A percentile compares a stretch with the other conserved stretches of the same genome.
These are phyloP conservation scores for Geranomyces michiganensis DNA, from an alignment of 192 early-diverging fungal genomes.

Conservation along the genomic window DNA sequence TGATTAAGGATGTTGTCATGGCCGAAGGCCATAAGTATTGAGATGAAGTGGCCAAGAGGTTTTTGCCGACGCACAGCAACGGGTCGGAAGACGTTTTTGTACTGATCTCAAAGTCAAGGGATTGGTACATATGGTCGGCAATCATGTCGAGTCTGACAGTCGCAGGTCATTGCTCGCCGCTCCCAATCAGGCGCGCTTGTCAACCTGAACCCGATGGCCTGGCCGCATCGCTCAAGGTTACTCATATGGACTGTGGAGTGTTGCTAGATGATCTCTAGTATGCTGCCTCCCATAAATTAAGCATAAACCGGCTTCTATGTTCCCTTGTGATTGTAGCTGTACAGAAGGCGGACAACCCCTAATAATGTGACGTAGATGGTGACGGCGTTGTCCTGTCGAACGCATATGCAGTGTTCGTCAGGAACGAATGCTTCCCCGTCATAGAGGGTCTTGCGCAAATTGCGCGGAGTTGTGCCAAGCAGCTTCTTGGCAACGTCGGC, in stretches of 20 bases:
- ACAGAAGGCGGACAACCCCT: conserved; percentile 5
- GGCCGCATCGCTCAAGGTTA: conserved; percentile 1
- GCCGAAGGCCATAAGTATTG: conserved; percentile 1
- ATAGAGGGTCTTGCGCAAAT: conserved; percentile 13
- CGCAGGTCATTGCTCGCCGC: neutral
- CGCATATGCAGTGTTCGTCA: neutral
- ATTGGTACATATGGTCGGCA: conserved; percentile 12
- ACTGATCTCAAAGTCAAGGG: conserved; percentile 11
- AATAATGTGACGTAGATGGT: conserved; percentile 5
- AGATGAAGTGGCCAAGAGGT: neutral
- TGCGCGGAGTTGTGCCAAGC: conserved; percentile 2
- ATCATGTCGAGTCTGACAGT: conserved; percentile 9
- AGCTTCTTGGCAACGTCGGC: conserved; percentile 9
- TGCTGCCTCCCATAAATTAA: no score
- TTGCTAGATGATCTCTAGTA: no score
- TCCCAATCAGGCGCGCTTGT: neutral
- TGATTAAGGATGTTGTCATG: neutral
- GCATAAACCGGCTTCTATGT: no score
- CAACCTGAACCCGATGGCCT: neutral
- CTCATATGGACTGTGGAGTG: neutral
- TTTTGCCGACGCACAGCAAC: conserved; percentile 11
- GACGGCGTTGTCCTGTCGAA: neutral
- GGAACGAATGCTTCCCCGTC: conserved; percentile 10
- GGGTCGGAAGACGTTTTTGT: conserved; percentile 7
- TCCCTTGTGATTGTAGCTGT: neutral